Percentiles rank a stretch among this genome's conserved stretches.
Evolutionary conservation across 2,329 filamentous ascomycete genomes (phyloP).

Genomic region (Metarhizium album): DNA sequence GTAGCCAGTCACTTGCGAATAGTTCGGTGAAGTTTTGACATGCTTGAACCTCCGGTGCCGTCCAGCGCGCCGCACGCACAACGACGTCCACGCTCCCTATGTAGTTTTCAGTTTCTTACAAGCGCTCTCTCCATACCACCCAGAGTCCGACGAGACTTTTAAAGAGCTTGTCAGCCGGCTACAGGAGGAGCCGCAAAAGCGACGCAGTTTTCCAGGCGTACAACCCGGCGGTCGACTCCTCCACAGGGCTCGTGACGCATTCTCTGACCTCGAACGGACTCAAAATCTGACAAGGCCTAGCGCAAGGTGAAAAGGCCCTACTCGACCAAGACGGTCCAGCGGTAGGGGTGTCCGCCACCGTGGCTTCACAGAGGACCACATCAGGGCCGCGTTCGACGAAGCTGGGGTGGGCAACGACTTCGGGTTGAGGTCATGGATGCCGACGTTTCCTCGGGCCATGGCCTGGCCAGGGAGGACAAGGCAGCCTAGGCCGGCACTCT

Average conservation of each 20-base stretch:
- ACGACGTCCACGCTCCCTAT: not conserved
- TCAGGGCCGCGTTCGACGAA: constrained; percentile 49
- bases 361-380: constrained; percentile 51
- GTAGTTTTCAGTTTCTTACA: not conserved
- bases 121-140: constrained; percentile 6
- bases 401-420: constrained; percentile 51
- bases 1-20: too few species aligned
- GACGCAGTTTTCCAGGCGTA: constrained; percentile 51
- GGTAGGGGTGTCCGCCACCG: constrained; percentile 51
- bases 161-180: constrained; percentile 42
- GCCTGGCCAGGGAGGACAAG: constrained; percentile 18
- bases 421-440: constrained; percentile 38
- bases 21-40: too few species aligned
- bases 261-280: not conserved
- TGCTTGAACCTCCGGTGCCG: not conserved
- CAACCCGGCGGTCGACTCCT: constrained; percentile 41
- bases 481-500: not conserved
- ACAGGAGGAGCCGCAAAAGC: constrained; percentile 39
- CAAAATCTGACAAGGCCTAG: not conserved
- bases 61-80: not conserved
- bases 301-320: constrained; percentile 13
- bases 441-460: constrained; percentile 32
- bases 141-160: constrained; percentile 39
- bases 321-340: constrained; percentile 13
- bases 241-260: constrained; percentile 45